Evolutionary conservation across 352 stramenopile genomes (phyloP).

Genomic region (Globisporangium paddicum): DNA sequence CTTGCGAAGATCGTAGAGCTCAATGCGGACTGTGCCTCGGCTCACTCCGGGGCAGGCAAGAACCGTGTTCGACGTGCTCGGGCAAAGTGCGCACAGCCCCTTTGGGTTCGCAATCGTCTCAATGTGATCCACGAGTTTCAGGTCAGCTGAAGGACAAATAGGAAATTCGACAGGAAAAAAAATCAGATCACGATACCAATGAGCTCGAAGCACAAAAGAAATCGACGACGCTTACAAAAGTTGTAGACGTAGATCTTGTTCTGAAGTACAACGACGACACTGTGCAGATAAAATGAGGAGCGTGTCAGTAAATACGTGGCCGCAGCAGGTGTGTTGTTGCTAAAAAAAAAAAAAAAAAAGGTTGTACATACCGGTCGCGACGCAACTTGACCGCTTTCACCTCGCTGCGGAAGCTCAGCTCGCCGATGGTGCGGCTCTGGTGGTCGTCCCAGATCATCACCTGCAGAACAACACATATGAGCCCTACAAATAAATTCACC

Average conservation of each 20-base stretch:
- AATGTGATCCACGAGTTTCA: conserved; percentile 97
- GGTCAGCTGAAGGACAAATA: conserved; percentile 66
- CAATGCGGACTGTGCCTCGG: conserved; percentile 91
- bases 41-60: conserved; percentile 94
- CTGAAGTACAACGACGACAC: conserved; percentile 95
- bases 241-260: conserved; percentile 99
- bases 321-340: no score
- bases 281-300: conserved; percentile 17
- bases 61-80: conserved; percentile 91
- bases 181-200: not conserved
- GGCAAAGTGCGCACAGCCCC: conserved; percentile 93
- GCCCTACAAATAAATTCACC: no score
- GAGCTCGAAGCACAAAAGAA: not conserved
- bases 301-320: not conserved
- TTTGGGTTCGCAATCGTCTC: conserved; percentile 98
- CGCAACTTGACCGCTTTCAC: conserved; percentile 96
- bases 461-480: conserved; percentile 20
- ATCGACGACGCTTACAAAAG: conserved; percentile 67
- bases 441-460: conserved; percentile 99
- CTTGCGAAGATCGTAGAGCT: conserved; percentile 96
- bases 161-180: conserved; percentile 11
- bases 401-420: conserved; percentile 97
- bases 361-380: conserved; percentile 85
- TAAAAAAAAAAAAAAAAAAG: no score
- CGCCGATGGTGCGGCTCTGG: conserved; percentile 96